Percentiles rank a stretch among this genome's conserved stretches.
Conservation (phyloP, 2,329 filamentous ascomycete species). For the Nannizziopsis barbatae region DNA sequence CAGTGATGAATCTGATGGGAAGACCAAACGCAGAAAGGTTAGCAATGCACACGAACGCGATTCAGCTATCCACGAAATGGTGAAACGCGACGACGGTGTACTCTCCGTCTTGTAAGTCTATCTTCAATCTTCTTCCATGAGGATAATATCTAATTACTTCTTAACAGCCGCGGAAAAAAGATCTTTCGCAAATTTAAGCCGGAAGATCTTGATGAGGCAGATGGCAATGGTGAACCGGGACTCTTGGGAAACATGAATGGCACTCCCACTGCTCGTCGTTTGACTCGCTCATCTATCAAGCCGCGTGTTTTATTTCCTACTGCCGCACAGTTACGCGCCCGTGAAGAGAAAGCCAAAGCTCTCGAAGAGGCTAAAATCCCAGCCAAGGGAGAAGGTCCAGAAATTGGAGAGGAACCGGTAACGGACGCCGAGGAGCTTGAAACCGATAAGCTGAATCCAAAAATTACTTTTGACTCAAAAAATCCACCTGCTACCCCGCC, state of each 20-base stretch:
- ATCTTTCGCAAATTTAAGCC: slow-evolving; percentile 47
- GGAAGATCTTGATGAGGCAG: slow-evolving; percentile 28
- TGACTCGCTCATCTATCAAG: slow-evolving; percentile 49
- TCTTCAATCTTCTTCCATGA: slow-evolving; percentile 1
- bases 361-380: slow-evolving; percentile 15
- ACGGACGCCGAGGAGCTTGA: not conserved
- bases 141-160: slow-evolving; percentile 20
- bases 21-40: slow-evolving; percentile 31
- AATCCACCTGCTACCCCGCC: slow-evolving; percentile 20
- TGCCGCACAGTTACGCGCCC: slow-evolving; percentile 30
- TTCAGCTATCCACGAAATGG: slow-evolving; percentile 40
- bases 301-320: slow-evolving; percentile 50
- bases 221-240: slow-evolving; percentile 33
- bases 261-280: slow-evolving; percentile 31
- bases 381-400: slow-evolving; percentile 38
- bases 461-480: slow-evolving; percentile 12
- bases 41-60: slow-evolving; percentile 21
- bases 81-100: slow-evolving; percentile 46
- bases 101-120: slow-evolving; percentile 50
- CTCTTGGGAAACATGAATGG: slow-evolving; percentile 30
- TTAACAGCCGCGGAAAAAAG: slow-evolving; percentile 49
- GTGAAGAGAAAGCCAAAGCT: slow-evolving; percentile 21
- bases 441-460: not conserved
- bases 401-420: slow-evolving; percentile 12
- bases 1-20: slow-evolving; percentile 21